A percentile compares a stretch with the other conserved stretches of the same genome.
These are phyloP conservation scores for Caloboletus firmus DNA, from an alignment of 1,284 basidiomycete genomes.

Conservation along the genomic window DNA sequence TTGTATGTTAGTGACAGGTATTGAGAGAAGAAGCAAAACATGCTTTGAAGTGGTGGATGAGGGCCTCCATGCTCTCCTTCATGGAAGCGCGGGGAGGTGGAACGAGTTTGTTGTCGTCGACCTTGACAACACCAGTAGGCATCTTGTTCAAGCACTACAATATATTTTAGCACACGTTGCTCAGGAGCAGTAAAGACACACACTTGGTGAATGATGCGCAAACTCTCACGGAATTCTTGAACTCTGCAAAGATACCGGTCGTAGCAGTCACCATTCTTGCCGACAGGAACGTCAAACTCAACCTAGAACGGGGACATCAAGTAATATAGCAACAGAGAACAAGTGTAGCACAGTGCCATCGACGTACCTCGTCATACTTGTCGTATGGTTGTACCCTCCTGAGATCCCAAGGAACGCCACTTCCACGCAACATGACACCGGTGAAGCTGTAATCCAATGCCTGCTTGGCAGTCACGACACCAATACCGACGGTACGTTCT, in stretches of 20 bases:
- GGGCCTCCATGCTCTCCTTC: constrained; percentile 98
- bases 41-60: constrained; percentile 98
- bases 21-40: constrained; percentile 12
- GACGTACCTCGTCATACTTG: constrained; percentile 85
- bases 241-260: constrained; percentile 96
- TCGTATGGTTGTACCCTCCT: constrained; percentile 94
- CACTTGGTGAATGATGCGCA: constrained; percentile 86
- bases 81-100: constrained; percentile 97
- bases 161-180: not conserved
- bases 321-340: not conserved
- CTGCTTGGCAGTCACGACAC: constrained; percentile 88
- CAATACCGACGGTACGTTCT: constrained; percentile 88
- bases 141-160: constrained; percentile 94
- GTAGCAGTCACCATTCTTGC: constrained; percentile 97
- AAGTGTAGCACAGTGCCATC: not conserved
- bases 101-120: constrained; percentile 97
- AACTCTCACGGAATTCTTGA: constrained; percentile 95
- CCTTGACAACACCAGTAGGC: constrained; percentile 88
- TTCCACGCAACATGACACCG: constrained; percentile 96
- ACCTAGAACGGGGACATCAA: constrained; percentile 51
- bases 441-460: constrained; percentile 94
- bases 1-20: not conserved
- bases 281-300: constrained; percentile 96
- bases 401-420: constrained; percentile 94
- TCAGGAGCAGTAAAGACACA: constrained; percentile 1